Evolutionary conservation across 2,329 filamentous ascomycete genomes (phyloP), one percentile per base, ranked within the genome.

Genomic region (Teratosphaeria nubilosa): DNA sequence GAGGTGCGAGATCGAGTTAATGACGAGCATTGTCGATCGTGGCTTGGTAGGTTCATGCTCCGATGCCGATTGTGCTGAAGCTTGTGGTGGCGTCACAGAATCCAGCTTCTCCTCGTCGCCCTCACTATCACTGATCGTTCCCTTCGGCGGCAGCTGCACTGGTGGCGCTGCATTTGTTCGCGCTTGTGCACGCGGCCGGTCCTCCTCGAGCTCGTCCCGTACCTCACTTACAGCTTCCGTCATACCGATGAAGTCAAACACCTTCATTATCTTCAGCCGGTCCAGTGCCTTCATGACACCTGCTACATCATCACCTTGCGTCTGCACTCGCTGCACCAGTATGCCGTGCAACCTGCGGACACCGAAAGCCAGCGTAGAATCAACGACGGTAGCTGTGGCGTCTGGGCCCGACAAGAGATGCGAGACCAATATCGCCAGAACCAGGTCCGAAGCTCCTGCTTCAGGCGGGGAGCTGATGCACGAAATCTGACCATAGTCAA

Each of bases 171-270:
- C 51, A 30, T 53, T 5, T 14, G 24, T 25, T 9, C 16, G 41
- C 5, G 50, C 22, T 41, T 48, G 3, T 54, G n/a, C 11, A 11
- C 2, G 14, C 32, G 13, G 31, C 11, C 27, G 25, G 10, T 16
- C 11, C 14, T n/a, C 34, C 14, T 63, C 60, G 5, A 77, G 58
- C 1, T 56, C 68, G n/a, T 74, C 72, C 30, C 71, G 65, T 37
- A 80, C 60, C 64, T 81, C 78, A 0, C 63, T 65, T 2, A 80
- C 60, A 10, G 75, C 75, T 61, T 81, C 78, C 10, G 70, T 67
- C 27, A 80, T 62, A 0, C 79, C 79, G 9, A 74, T 70, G 45
- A 77, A 72, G 62, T 81, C 78, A 62, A 81, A 81, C 0, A 78
- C 75, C 4, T 78, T 73, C 72, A 78, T 78, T 30, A 81, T 76